Evolutionary conservation across 805 yeast genomes (phyloP), one percentile per base, ranked within the genome.

Genomic region (Sugiyamaella valdiviana): DNA sequence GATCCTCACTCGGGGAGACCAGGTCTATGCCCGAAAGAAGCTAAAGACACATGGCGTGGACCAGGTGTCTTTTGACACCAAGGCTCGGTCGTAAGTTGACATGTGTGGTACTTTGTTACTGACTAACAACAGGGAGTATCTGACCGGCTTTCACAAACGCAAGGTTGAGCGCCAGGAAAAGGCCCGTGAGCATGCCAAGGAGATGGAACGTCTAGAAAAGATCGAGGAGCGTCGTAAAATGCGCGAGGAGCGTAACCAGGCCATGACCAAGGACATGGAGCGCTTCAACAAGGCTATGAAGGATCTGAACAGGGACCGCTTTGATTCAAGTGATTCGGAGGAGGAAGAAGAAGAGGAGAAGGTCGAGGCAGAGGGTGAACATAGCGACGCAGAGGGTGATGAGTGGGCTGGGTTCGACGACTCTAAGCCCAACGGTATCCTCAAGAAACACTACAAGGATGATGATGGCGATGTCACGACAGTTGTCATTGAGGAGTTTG

Each of bases 131-230:
- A 65, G 71, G 24, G 95, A 91, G 52, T 91, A 81, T 64, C 70
- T 91, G 56, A 91, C 97, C 2, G 99, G 99, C 37, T 91, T 91
- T 66, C 98, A 93, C 66, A 91, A 91, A 69, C 78, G 99, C 61
- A 91, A 91, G 64, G 64, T 91, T 15, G 85, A 85, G 61, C 77
- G 98, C 64, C 85, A 85, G 68, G 90, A 88, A 69, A 81, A 83
- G 55, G 98, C 97, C 0, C 80, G 79, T 56, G 86, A 78, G 51
- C 80, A 73, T 58, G 78, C 77, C 44, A 81, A 83, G 57, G 96
- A 90, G 62, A 85, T 83, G 62, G 93, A 83, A 4, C 74, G 90
- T 49, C 69, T 78, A 54, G 80, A 80, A 1, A 78, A 78, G 57
- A 73, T 88, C 9, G 95, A 84, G 56, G 95, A 86, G 61, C 77